Evolutionary conservation across 78 protist species (phyloP).

Genomic region (Dictyostelium firmibasis): DNA sequence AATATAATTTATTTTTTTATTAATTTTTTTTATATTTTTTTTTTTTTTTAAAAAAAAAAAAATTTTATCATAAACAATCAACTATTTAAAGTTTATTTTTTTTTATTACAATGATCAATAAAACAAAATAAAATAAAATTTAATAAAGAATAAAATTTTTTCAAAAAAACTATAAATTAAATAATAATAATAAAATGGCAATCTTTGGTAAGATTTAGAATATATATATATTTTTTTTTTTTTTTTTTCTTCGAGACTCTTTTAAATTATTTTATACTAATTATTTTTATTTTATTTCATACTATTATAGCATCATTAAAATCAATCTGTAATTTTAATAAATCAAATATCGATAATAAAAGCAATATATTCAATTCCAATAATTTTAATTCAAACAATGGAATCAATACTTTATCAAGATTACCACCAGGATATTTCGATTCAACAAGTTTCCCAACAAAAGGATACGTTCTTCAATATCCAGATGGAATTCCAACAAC

Average conservation of each 20-base stretch:
- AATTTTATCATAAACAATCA: background rate
- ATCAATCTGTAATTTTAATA: background rate
- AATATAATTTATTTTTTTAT: background rate
- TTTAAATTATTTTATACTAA: background rate
- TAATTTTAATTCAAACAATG: background rate
- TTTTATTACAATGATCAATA: constrained; percentile 8
- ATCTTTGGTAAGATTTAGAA: background rate
- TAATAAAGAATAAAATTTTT: background rate
- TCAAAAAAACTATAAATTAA: background rate
- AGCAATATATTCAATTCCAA: background rate
- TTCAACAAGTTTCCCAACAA: background rate
- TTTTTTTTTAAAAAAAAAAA: background rate
- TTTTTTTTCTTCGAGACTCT: background rate
- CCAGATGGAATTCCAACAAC: background rate
- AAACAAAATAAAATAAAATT: background rate
- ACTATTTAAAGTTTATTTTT: background rate
- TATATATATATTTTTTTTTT: no score
- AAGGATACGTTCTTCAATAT: background rate
- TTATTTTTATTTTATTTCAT: background rate
- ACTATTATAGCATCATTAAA: background rate
- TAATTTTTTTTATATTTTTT: background rate
- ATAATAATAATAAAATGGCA: background rate
- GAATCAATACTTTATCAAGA: background rate
- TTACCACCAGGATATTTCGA: constrained; percentile 19
- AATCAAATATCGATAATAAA: background rate